These are phyloP conservation scores for Cryphonectria parasitica DNA, from an alignment of 2,329 filamentous ascomycete species.

Conservation along the genomic window DNA sequence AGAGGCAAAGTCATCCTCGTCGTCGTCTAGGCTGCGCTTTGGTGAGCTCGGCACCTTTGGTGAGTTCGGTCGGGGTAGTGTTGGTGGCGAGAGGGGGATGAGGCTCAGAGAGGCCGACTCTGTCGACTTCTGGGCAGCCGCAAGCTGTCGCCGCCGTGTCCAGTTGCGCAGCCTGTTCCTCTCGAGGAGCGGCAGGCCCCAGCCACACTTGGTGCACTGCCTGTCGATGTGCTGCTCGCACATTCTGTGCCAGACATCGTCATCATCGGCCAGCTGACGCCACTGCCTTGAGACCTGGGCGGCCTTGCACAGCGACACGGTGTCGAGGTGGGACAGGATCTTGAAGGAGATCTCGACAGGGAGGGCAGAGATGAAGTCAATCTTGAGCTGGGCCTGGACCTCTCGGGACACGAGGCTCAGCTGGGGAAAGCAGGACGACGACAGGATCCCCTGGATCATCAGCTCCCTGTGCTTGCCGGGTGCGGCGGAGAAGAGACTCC, in stretches of 20 bases:
- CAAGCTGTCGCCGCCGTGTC: constrained; percentile 79
- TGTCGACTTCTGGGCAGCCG: constrained; percentile 40
- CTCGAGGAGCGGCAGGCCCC: constrained; percentile 89
- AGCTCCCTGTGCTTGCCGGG: constrained; percentile 92
- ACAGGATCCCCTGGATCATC: constrained; percentile 94
- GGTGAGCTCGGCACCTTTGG: constrained; percentile 33
- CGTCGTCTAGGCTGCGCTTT: constrained; percentile 40
- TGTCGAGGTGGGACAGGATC: constrained; percentile 91
- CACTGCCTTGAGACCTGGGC: constrained; percentile 90
- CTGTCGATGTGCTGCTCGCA: constrained; percentile 95
- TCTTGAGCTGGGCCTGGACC: constrained; percentile 93
- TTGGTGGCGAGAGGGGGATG: constrained; percentile 35
- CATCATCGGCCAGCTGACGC: constrained; percentile 90
- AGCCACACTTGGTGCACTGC: constrained; percentile 94
- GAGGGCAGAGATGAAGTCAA: constrained; percentile 90
- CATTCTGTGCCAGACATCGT: constrained; percentile 98
- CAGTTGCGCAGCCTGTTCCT: constrained; percentile 85
- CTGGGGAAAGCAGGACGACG: constrained; percentile 97
- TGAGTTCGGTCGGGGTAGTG: constrained; percentile 36
- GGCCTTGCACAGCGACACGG: constrained; percentile 91
- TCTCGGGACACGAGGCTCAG: constrained; percentile 90
- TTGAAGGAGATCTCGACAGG: constrained; percentile 92
- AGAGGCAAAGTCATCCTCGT: constrained; percentile 29
- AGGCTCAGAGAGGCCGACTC: constrained; percentile 27
- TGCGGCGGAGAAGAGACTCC: constrained; percentile 96